phyloP scores from a whole-genome alignment of 1,284 basidiomycete genomes.

The Agaricales sp. region DNA sequence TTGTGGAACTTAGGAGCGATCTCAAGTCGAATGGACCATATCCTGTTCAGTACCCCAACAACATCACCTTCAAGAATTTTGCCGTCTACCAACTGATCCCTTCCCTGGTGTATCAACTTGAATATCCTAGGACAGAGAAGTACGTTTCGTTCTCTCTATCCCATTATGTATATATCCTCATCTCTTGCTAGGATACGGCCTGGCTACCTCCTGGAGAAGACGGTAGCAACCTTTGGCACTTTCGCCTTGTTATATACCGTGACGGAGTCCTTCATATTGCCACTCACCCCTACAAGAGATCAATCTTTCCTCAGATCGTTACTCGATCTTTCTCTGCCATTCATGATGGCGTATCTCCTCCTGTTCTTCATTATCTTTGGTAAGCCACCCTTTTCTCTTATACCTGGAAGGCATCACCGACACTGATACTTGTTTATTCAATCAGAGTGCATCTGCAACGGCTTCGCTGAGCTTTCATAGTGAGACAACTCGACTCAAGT shows the following conservation, averaged over 20 bases:
- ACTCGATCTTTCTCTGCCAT: slow-evolving; percentile 85
- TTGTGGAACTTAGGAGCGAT: slow-evolving; percentile 71
- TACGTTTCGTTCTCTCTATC: slow-evolving; percentile 23
- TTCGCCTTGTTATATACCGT: slow-evolving; percentile 88
- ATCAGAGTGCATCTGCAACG: slow-evolving; percentile 90
- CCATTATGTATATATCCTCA: slow-evolving; percentile 3
- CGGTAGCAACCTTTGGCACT: slow-evolving; percentile 89
- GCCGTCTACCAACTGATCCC: slow-evolving; percentile 85
- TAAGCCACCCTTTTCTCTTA: slow-evolving; percentile 18
- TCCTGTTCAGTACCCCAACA: slow-evolving; percentile 74
- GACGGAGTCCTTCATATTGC: slow-evolving; percentile 90
- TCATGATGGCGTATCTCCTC: slow-evolving; percentile 79
- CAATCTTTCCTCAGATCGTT: slow-evolving; percentile 72
- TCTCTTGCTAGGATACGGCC: slow-evolving; percentile 62
- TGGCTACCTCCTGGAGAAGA: slow-evolving; percentile 90
- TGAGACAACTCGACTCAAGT: no score
- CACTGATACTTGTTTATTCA: slow-evolving; percentile 1
- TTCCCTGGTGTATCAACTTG: slow-evolving; percentile 91
- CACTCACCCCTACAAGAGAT: slow-evolving; percentile 60
- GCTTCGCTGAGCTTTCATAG: slow-evolving; percentile 87
- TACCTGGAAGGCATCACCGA: slow-evolving; percentile 3
- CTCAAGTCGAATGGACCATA: slow-evolving; percentile 62
- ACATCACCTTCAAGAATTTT: slow-evolving; percentile 81
- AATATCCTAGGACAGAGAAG: slow-evolving; percentile 86
- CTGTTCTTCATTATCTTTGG: slow-evolving; percentile 82